Base-by-base conservation (phyloP, 495 filamentous ascomycete genomes). In the Trichoderma erinaceum region DNA sequence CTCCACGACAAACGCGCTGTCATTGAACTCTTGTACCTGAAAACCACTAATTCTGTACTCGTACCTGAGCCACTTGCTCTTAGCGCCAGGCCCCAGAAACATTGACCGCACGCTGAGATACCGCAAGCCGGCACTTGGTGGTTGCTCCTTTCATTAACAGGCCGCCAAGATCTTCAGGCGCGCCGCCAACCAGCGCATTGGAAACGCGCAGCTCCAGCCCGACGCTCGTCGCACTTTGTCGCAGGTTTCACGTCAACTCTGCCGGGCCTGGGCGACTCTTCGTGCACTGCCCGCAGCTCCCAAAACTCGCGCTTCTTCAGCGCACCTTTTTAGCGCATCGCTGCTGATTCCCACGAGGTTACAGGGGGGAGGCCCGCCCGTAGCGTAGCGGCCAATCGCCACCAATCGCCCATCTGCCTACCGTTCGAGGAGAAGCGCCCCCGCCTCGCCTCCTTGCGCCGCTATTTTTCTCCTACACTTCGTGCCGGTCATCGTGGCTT, bases 291-390 rank as follows among this genome's bases (percentile, higher is more conserved):
- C 35, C 35, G 35, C 35, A 10, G 35, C 35, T 38, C 35, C 35
- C 35, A 38, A 38, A 38, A 38, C 35, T 5, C 8, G 48, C 48
- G 48, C 56, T 61, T 61, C 56, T 61, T 61, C 56, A 61, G 56
- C 56, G 23, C 56, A 61, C 56, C 56, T 29, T 61, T 61, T 61
- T 61, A 61, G 56, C 56, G 56, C 56, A 61, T 61, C 27, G 21
- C 7, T 32, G 56, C 56, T 61, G 56, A 61, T 32, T 29, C 32
- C 56, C 56, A 61, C 56, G 56, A 61, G 56, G 56, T 1, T 27
- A 61, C 56, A 61, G 56, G 56, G 56, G 56, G 25, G 56, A n/a
- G 48, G 48, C 18, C 48, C 48, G 16, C 16, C 48, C 48, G 48
- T 61, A 15, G 13, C 44, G 44, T n/a, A n/a, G 44, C 44, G 27